Evolutionary conservation across 257 asterid species (phyloP), one percentile per base, ranked within the genome.

Genomic region (Nicotiana attenuata): DNA sequence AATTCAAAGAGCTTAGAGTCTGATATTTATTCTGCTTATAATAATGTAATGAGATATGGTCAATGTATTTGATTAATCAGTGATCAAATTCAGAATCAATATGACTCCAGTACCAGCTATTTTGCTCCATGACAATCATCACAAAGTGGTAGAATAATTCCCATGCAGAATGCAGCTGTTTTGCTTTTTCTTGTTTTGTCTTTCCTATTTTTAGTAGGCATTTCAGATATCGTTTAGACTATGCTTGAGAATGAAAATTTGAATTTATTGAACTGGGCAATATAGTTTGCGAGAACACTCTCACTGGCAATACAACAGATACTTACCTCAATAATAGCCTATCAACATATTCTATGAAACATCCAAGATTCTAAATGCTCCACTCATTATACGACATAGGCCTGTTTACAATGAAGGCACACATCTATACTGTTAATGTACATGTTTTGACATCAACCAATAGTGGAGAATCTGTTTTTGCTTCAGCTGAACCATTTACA

Each of bases 401-500:
- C 63, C 0, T 75, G 16, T 45, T 8, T 41, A 22, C 29, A 31
- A 35, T 67, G 28, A 73, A 47, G 61, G 22, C 61, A 24, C 5
- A 50, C 45, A 4, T 75, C 79, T 75, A 75, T 41, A 3, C 24
- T 75, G 61, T 24, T 24, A 15, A 75, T 47, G 79, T 50, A 75
- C 79, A 75, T 24, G 79, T 7, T 75, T 50, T 71, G 35, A 15
- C 24, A 73, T 47, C 24, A 75, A 24, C 5, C 45, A 50, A 3
- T 50, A 47, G 41, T 3, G 41, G 26, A 50, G 79, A 47, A 75
- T 24, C 35, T 65, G 83, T 11, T 50, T 17, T n/a, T 41, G 29
- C 78, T 78, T 52, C 75, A 76, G 82, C 84, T 77, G 69, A 68
- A 78, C 38, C 59, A 35, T 82, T 79, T 60, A 80, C 31, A 65